These are phyloP conservation scores for Lichtheimia hyalospora DNA, from an alignment of 371 early-diverging fungal genomes.

Conservation along the genomic window DNA sequence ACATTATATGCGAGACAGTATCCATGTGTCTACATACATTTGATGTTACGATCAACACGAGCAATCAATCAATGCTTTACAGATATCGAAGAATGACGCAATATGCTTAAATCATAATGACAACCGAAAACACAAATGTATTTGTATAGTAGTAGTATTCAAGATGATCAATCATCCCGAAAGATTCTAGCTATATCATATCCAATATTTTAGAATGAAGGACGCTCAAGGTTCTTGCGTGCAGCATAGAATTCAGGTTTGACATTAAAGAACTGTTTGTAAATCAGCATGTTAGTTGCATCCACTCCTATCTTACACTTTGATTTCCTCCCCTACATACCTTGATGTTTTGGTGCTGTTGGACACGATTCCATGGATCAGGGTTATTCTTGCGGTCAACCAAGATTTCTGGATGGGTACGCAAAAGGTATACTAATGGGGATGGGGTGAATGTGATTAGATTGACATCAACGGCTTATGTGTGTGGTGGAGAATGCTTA, in stretches of 20 bases:
- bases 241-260: constrained; percentile 29
- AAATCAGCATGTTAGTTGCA: neutral
- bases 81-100: too few species aligned
- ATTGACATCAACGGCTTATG: neutral
- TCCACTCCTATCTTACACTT: neutral
- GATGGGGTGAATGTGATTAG: neutral
- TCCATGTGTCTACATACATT: too few species aligned
- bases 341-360: constrained; percentile 50
- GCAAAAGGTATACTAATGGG: constrained; percentile 35
- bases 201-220: constrained; percentile 13
- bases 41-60: too few species aligned
- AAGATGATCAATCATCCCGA: too few species aligned
- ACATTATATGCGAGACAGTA: too few species aligned
- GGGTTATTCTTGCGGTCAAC: constrained; percentile 49
- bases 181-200: too few species aligned
- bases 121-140: too few species aligned
- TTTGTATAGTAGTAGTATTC: too few species aligned
- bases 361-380: constrained; percentile 42
- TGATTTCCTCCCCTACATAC: constrained; percentile 17
- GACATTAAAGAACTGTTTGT: constrained; percentile 21
- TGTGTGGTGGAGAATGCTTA: constrained; percentile 8
- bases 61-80: too few species aligned
- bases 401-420: constrained; percentile 50
- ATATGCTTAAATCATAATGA: too few species aligned
- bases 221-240: constrained; percentile 18